Evolutionary conservation across 257 asterid genomes (phyloP), one percentile per base, ranked within the genome.

Genomic region (Striga asiatica): DNA sequence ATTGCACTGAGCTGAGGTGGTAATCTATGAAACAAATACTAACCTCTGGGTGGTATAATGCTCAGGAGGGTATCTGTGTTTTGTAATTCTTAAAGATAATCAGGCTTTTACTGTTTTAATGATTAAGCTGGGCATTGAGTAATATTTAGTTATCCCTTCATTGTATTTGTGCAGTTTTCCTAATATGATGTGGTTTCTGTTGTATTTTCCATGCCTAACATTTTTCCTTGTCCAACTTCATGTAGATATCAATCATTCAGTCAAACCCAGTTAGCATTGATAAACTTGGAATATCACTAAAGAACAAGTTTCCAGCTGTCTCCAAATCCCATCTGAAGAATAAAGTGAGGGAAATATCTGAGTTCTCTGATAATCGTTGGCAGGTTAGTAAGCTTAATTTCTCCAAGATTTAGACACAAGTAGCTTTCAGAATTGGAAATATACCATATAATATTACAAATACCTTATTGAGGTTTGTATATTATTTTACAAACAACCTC

Each of bases 261-360:
- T 82, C 97, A 16, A 58, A 72, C 71, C 66, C 83, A 7, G 71
- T 72, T 16, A 61, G 85, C 65, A 78, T 87, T 35, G 74, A 67
- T 69, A 80, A 78, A 60, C 65, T 91, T 69, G 76, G 59, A 27
- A 77, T 82, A 69, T 55, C 64, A 7, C 79, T 87, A 59, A 85
- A 66, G 4, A 61, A 46, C 19, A 79, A 74, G 67, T 84, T 88
- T 66, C 95, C 95, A 2, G 60, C 73, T 46, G 46, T 76, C 16
- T 54, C 83, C 12, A 88, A 81, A 73, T 58, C 89, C 60, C 91
- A 79, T 50, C 52, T 92, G 50, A 73, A 82, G 67, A 82, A 65
- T 37, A 84, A 88, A 78, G 95, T 92, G 75, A 85, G 84, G 32
- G 95, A 84, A 74, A 71, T 88, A 54, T 68, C 97, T 2, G 86